A percentile compares a stretch with the other conserved stretches of the same genome.
These are phyloP conservation scores for Eruca vesicaria DNA, from an alignment of 441 rosid genomes.

Conservation along the genomic window DNA sequence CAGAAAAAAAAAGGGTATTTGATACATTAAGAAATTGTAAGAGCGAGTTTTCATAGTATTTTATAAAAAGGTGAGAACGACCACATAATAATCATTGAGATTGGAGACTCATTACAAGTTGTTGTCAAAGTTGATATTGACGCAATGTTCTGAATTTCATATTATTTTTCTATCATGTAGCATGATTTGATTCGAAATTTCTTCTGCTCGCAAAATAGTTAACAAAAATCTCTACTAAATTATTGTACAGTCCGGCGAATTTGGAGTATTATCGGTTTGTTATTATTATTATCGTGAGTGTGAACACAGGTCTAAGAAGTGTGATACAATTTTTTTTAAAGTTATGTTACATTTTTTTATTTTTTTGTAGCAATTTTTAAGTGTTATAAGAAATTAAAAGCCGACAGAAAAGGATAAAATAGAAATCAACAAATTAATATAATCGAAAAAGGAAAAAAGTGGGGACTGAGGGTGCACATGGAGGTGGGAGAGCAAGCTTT, in stretches of 20 bases:
- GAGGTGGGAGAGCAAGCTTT: constrained; percentile 5
- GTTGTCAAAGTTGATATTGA: constrained; percentile 12
- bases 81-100: constrained; percentile 24
- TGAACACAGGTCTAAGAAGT: constrained; percentile 16
- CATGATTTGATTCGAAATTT: background rate
- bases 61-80: constrained; percentile 1
- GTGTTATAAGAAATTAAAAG: constrained; percentile 8
- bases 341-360: no score
- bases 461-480: constrained; percentile 36
- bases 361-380: no score
- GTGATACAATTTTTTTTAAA: constrained; percentile 1
- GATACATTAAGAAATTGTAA: background rate
- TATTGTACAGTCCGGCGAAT: background rate
- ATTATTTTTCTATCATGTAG: background rate
- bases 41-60: constrained; percentile 18
- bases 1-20: background rate
- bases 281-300: background rate
- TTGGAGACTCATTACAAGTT: constrained; percentile 10
- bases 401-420: constrained; percentile 12
- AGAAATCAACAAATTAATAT: background rate
- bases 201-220: background rate
- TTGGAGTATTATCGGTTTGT: constrained; percentile 16
- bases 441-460: constrained; percentile 11
- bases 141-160: constrained; percentile 11
- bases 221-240: background rate